These are phyloP conservation scores for Stemphylium lycopersici DNA, from an alignment of 2,329 filamentous ascomycete species.

Conservation along the genomic window DNA sequence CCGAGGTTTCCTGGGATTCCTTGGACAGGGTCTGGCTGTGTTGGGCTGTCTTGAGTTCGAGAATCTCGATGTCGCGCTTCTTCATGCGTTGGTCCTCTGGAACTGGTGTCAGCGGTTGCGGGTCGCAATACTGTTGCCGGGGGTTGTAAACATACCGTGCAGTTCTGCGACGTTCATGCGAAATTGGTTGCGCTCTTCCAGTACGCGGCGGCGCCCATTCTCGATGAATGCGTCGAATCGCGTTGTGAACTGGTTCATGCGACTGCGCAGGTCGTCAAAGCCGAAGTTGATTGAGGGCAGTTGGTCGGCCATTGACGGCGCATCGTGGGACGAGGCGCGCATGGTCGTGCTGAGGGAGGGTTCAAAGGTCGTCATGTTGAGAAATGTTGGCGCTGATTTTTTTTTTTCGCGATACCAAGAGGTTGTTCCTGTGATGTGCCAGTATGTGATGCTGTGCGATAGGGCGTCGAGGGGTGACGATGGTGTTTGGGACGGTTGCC, in stretches of 20 bases:
- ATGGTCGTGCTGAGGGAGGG: conserved; percentile 71
- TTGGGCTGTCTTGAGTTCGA: conserved; percentile 71
- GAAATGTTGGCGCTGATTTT: neutral
- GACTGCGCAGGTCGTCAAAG: conserved; percentile 92
- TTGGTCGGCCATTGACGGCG: conserved; percentile 73
- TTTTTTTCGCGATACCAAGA: neutral
- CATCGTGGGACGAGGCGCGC: conserved; percentile 63
- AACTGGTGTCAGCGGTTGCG: conserved; percentile 6
- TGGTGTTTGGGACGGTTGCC: conserved; percentile 32
- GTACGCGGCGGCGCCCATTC: conserved; percentile 81
- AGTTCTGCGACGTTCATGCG: conserved; percentile 87
- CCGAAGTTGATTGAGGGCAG: conserved; percentile 93
- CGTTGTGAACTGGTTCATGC: conserved; percentile 90
- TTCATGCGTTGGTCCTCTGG: conserved; percentile 91
- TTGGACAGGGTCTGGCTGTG: conserved; percentile 77
- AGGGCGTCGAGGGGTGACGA: conserved; percentile 1
- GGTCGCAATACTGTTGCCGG: neutral
- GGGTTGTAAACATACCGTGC: conserved; percentile 67
- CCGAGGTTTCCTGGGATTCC: conserved; percentile 73
- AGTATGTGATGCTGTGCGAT: conserved; percentile 27
- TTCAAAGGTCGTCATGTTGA: conserved; percentile 69
- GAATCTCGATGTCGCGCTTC: conserved; percentile 84
- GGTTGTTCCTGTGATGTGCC: conserved; percentile 4
- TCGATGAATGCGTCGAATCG: conserved; percentile 96
- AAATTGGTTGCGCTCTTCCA: conserved; percentile 94